Percentiles rank a stretch among this genome's conserved stretches.
Evolutionary conservation across 164 flowering plant species (phyloP).

Genomic region (Berberis vulgaris): DNA sequence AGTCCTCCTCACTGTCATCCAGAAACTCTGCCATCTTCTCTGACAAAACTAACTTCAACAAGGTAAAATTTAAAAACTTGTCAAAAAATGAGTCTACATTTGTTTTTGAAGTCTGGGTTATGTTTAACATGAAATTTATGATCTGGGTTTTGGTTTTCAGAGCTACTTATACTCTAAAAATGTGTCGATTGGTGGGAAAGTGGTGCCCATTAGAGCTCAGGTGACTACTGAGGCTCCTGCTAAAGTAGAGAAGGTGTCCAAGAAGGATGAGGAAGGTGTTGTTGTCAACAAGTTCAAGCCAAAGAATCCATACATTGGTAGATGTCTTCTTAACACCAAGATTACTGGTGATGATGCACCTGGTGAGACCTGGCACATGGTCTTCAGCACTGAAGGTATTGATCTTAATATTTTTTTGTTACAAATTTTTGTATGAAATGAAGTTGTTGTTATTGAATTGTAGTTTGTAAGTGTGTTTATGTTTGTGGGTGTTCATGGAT

Average conservation of each 20-base stretch:
- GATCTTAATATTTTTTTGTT: not conserved
- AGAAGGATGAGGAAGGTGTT: constrained; percentile 86
- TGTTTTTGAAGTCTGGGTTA: not conserved
- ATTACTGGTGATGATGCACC: constrained; percentile 99
- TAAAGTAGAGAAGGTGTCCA: constrained; percentile 63
- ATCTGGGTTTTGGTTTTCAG: constrained; percentile 24
- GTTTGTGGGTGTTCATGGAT: not conserved
- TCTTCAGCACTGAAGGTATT: constrained; percentile 91
- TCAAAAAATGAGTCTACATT: not conserved
- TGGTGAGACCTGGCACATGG: constrained; percentile 99
- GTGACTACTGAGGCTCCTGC: constrained; percentile 78
- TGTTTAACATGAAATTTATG: constrained; percentile 3
- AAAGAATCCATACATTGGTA: constrained; percentile 71
- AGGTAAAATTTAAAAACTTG: constrained; percentile 26
- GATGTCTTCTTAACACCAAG: constrained; percentile 86
- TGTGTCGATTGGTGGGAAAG: constrained; percentile 37
- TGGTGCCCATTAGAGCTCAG: constrained; percentile 68
- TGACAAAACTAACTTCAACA: constrained; percentile 55
- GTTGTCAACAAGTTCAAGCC: constrained; percentile 83
- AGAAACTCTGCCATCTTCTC: constrained; percentile 40
- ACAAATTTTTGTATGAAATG: not conserved
- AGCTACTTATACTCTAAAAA: constrained; percentile 35
- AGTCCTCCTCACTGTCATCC: constrained; percentile 55
- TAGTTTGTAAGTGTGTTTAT: not conserved
- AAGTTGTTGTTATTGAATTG: not conserved